Evolutionary conservation across 148 eudicot species (phyloP), one percentile per base, ranked within the genome.

Genomic region (Nyssa sinensis): DNA sequence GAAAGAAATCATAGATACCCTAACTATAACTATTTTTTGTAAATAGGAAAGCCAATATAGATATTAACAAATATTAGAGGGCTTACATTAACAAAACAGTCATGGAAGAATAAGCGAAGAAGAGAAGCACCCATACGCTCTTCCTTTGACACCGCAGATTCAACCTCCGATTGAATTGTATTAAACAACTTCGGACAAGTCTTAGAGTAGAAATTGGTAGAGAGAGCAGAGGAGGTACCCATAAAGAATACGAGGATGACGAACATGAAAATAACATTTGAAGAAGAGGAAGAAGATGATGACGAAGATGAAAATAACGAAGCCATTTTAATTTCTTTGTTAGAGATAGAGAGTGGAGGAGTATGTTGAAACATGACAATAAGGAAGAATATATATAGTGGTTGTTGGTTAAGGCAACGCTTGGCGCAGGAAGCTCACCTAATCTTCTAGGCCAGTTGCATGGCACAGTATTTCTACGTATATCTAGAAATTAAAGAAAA

Each of bases 71-170:
- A n/a, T n/a, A 19, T 21, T 21, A 55, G 4, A 44, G 16, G 19
- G 3, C 30, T 17, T 75, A 84, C 85, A 73, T 84, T 76, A 31
- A 84, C 85, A 21, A 81, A 84, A 61, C 87, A 84, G 47, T 84
- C 87, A 61, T 84, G 86, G 77, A 84, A 84, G 74, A 74, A 77
- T 21, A 84, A 80, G 17, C 86, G 81, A 64, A 84, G 82, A 33
- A 84, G 80, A 65, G 87, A 84, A 33, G 87, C 85, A 3, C 84
- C 87, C 83, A 84, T 84, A 32, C 87, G 84, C 39, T 47, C 65
- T 60, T 84, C 87, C 61, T 81, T 76, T 2, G 80, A 21, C 33
- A 84, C 83, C 21, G 87, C 87, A 55, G 76, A 66, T n/a, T 70
- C 1, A 47, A 78, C 76, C 61, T 37, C 75, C 4, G 66, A 13